Evolutionary conservation across 1,284 basidiomycete species (phyloP), one percentile per base, ranked within the genome.

Genomic region (Tilletiopsis washingtonensis): DNA sequence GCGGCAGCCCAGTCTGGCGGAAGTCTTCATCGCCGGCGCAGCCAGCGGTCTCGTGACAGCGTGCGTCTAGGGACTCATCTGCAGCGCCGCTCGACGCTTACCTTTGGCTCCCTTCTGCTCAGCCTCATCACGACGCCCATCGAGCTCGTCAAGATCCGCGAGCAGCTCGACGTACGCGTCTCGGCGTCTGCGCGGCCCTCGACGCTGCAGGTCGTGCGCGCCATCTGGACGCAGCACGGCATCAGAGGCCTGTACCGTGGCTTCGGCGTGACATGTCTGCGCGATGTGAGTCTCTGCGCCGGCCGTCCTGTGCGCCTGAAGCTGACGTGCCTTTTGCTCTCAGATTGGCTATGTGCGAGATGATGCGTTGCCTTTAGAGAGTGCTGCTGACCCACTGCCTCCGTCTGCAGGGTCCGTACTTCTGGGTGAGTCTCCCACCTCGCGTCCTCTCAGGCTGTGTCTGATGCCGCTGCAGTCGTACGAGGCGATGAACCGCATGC

Each of bases 331-430:
- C 23, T n/a, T 15, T 25, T 12, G 17, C 12, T 20, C 17, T 21
- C 47, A 49, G 47, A 25, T 43, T 6, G 43, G 43, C 32, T 45
- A 45, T 45, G 44, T 45, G 27, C 26, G n/a, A 23, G 27, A 34
- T 32, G n/a, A 40, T 15, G 27, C 5, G 1, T 9, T 11, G 23
- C 39, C 40, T 17, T 40, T 42, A 4, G 17, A 26, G n/a, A 40
- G 12, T 3, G 32, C 17, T 11, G 29, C 45, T 63, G 1, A n/a
- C n/a, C n/a, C n/a, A n/a, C n/a, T n/a, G n/a, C n/a, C n/a, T n/a
- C n/a, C n/a, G n/a, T n/a, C n/a, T 54, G 0, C 61, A 69, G 39
- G 67, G 67, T 1, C 66, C 66, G 1, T 70, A 70, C 53, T 70
- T 70, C 50, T 48, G 54, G 17, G 48, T 49, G 20, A 26, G 47